Conservation (phyloP, 768 basidiomycete genomes). For the Calocybe cyanea region DNA sequence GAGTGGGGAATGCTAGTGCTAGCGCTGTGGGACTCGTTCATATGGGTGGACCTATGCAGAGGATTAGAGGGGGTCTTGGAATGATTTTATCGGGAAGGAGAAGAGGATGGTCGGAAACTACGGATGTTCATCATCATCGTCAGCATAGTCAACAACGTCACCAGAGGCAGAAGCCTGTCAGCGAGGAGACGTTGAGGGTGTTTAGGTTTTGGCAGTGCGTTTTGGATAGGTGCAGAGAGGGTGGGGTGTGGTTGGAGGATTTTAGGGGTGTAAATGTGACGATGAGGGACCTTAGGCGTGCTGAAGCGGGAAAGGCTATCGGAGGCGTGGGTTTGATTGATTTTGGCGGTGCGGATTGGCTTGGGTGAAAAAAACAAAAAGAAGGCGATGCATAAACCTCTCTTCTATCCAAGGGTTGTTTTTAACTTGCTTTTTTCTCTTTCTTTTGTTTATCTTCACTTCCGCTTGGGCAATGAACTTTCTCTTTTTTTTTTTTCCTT, state of each 20-base stretch:
- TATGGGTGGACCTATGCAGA: not conserved
- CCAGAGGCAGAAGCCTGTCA: not conserved
- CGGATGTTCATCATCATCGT: too few species aligned
- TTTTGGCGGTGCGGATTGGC: constrained; percentile 1
- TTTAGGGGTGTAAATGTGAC: constrained; percentile 58
- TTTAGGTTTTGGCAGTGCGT: constrained; percentile 46
- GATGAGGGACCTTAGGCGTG: constrained; percentile 30
- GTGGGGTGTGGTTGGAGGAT: constrained; percentile 64
- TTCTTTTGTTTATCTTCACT: too few species aligned
- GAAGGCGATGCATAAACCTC: too few species aligned
- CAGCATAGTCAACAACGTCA: not conserved
- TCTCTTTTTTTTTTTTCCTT: too few species aligned
- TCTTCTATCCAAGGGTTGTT: too few species aligned
- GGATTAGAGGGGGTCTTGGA: too few species aligned
- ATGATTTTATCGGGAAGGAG: not conserved
- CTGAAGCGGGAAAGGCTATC: constrained; percentile 15
- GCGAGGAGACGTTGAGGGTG: constrained; percentile 18
- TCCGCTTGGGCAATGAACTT: too few species aligned
- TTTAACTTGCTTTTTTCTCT: too few species aligned
- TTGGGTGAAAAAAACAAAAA: too few species aligned
- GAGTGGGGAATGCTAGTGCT: constrained; percentile 6
- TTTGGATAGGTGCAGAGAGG: constrained; percentile 44
- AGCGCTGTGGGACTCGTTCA: constrained; percentile 3
- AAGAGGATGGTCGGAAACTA: not conserved
- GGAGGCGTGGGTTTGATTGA: not conserved